phyloP scores from a whole-genome alignment of 192 early-diverging fungal species.

The Dispira simplex region DNA sequence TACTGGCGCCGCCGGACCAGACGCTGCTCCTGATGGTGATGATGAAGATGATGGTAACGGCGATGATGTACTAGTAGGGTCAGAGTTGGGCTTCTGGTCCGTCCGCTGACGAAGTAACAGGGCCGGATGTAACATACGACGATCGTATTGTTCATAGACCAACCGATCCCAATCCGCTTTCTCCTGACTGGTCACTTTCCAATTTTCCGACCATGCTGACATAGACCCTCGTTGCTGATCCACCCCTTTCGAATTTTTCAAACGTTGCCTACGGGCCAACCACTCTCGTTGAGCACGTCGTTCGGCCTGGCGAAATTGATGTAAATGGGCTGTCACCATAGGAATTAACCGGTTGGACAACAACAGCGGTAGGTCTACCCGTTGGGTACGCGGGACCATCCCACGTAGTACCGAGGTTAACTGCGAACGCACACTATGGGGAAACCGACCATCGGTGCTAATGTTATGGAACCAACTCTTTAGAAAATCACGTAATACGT shows the following conservation, averaged over 20 bases:
- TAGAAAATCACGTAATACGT: conserved; percentile 30
- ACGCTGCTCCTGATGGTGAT: no score
- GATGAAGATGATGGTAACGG: no score
- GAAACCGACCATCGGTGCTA: conserved; percentile 24
- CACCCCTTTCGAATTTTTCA: neutral
- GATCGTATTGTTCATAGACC: conserved; percentile 35
- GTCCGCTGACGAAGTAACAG: conserved; percentile 14
- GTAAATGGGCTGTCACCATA: conserved; percentile 52
- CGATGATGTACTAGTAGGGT: no score
- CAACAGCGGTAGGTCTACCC: conserved; percentile 42
- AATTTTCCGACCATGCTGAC: conserved; percentile 17
- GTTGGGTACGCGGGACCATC: conserved; percentile 15
- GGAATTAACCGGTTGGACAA: conserved; percentile 47
- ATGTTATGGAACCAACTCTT: conserved; percentile 26
- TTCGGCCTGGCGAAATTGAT: conserved; percentile 44
- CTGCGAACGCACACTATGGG: conserved; percentile 18
- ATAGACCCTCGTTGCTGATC: neutral
- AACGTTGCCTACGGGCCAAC: neutral
- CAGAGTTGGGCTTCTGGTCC: neutral
- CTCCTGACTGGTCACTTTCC: conserved; percentile 35
- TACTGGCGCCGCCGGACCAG: conserved; percentile 13
- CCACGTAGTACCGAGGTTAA: conserved; percentile 18
- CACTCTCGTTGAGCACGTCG: conserved; percentile 14
- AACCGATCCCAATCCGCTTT: conserved; percentile 24
- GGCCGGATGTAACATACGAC: conserved; percentile 40